These are phyloP conservation scores for Exserohilum turcica DNA, from an alignment of 2,329 filamentous ascomycete species.

Conservation along the genomic window DNA sequence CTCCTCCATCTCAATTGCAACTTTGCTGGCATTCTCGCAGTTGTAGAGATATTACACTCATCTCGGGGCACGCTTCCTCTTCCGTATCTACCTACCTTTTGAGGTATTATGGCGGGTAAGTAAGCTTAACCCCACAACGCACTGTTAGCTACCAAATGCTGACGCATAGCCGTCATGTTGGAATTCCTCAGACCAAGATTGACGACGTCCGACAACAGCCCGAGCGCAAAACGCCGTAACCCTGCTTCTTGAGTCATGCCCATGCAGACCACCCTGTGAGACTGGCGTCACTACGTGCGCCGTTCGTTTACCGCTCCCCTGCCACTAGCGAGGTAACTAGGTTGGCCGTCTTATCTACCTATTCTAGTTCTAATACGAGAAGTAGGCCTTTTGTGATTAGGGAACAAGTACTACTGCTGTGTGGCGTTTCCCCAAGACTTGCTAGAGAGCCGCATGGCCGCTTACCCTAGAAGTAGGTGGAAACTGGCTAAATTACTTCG, in stretches of 20 bases:
- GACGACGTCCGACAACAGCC: slow-evolving; percentile 75
- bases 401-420: slow-evolving; percentile 76
- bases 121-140: slow-evolving; percentile 13
- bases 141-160: neutral
- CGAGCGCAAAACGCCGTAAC: slow-evolving; percentile 66
- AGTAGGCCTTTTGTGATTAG: slow-evolving; percentile 72
- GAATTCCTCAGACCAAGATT: slow-evolving; percentile 83
- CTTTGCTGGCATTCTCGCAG: neutral
- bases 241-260: slow-evolving; percentile 92
- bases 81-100: slow-evolving; percentile 44
- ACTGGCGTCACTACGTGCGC: slow-evolving; percentile 74
- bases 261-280: slow-evolving; percentile 89
- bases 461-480: slow-evolving; percentile 72
- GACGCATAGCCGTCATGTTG: slow-evolving; percentile 9
- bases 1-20: neutral
- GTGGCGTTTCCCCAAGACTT: slow-evolving; percentile 83
- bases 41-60: slow-evolving; percentile 10
- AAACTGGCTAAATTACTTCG: slow-evolving; percentile 79
- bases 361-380: neutral
- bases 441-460: slow-evolving; percentile 72
- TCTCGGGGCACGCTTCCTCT: neutral
- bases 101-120: slow-evolving; percentile 39
- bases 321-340: slow-evolving; percentile 70
- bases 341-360: neutral
- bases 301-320: slow-evolving; percentile 89